Conservation (phyloP, 2,329 filamentous ascomycete species). For the Sphaceloma murrayae region DNA sequence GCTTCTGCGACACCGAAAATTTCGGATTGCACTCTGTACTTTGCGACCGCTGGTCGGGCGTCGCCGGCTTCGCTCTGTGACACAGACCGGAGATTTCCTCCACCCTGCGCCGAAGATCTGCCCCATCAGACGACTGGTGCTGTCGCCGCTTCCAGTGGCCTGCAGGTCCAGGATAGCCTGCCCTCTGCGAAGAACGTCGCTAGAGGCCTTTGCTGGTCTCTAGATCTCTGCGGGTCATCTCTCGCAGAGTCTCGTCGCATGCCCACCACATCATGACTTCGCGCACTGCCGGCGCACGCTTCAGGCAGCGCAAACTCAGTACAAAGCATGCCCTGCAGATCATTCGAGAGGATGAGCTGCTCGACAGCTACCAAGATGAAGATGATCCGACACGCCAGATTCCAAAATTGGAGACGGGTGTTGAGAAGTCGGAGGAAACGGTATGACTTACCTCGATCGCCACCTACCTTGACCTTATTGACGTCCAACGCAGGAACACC, state of each 20-base stretch:
- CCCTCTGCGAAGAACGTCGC: no score
- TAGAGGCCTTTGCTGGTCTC: conserved; percentile 2
- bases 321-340: conserved; percentile 81
- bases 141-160: conserved; percentile 5
- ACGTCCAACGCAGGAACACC: conserved; percentile 63
- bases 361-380: conserved; percentile 60
- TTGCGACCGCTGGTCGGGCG: conserved; percentile 12
- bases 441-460: conserved; percentile 42
- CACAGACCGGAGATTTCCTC: not conserved
- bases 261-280: conserved; percentile 26
- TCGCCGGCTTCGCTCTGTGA: conserved; percentile 1
- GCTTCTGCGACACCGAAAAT: conserved; percentile 12
- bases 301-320: conserved; percentile 85
- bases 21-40: no score
- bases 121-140: conserved; percentile 1
- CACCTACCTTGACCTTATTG: conserved; percentile 18
- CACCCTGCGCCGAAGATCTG: conserved; percentile 4
- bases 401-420: conserved; percentile 83
- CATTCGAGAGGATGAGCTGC: conserved; percentile 82
- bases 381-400: conserved; percentile 72
- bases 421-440: conserved; percentile 95
- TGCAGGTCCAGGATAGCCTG: not conserved
- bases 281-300: conserved; percentile 20
- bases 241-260: conserved; percentile 12
- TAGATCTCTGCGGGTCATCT: conserved; percentile 12